Conservation (phyloP, 192 early-diverging fungal genomes). For the Backusella liffmaniae region DNA sequence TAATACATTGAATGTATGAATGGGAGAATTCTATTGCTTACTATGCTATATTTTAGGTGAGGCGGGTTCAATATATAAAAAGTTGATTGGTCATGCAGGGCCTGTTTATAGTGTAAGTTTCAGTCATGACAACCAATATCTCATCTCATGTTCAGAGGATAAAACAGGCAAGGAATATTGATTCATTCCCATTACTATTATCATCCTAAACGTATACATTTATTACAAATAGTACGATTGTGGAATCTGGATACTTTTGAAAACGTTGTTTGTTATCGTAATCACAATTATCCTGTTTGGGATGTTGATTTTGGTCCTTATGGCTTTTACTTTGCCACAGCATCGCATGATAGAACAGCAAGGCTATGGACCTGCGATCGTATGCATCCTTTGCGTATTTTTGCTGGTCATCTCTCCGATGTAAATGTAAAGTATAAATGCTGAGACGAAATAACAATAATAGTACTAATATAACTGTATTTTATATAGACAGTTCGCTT, state of each 20-base stretch:
- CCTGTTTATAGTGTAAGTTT: conserved; percentile 88
- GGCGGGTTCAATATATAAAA: conserved; percentile 53
- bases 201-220: neutral
- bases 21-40: conserved; percentile 24
- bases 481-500: conserved; percentile 76
- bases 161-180: conserved; percentile 49
- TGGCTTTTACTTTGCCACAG: conserved; percentile 97
- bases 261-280: conserved; percentile 92
- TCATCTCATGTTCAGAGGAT: conserved; percentile 91
- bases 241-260: conserved; percentile 91
- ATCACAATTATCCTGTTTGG: conserved; percentile 97
- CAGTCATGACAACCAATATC: conserved; percentile 81
- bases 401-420: conserved; percentile 97
- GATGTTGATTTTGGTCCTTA: conserved; percentile 90
- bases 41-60: conserved; percentile 39
- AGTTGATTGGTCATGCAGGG: conserved; percentile 90
- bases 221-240: conserved; percentile 60
- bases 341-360: conserved; percentile 92
- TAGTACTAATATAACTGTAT: neutral
- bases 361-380: conserved; percentile 97
- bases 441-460: neutral
- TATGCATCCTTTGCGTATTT: conserved; percentile 92
- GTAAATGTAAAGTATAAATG: conserved; percentile 71
- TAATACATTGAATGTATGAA: neutral
- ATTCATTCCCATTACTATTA: neutral